Evolutionary conservation across 768 basidiomycete genomes (phyloP), one percentile per base, ranked within the genome.

Genomic region (Clitopilus hobsonii): DNA sequence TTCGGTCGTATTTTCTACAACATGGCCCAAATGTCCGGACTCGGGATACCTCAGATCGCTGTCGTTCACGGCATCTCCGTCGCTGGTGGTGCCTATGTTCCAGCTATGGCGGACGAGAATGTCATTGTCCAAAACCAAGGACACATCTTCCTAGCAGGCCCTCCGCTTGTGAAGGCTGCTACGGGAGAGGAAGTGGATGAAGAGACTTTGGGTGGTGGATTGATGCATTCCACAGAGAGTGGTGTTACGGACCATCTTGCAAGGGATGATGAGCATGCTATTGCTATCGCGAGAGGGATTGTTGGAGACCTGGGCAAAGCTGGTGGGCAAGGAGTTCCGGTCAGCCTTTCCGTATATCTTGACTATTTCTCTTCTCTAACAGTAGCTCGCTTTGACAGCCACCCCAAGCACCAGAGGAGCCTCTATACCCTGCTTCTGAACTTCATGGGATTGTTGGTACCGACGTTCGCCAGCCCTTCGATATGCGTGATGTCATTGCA

Each of bases 1-100:
- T 98, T 98, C 62, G 94, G 94, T 3, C 82, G 94, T 5, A 96
- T 97, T 65, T 98, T 98, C 72, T 97, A 94, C 69, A 97, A 98
- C 63, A 96, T 96, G 93, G 90, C 91, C 5, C 92, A 93, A 76
- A 89, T 96, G 90, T 95, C 93, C 49, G 91, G 92, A 1, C 74
- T 93, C 0, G 86, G 89, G 0, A 92, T 95, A 23, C 93, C 94
- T 0, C 94, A 98, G 68, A 88, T 98, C 61, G 88, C 92, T 8
- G 83, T 93, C 23, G 94, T 98, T 2, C 95, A 97, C 59, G 94
- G 94, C 4, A 98, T 96, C 63, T 91, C 89, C 38, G 94, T 97
- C 16, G 94, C 94, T 52, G 93, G 91, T 54, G 94, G 94, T 55
- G 94, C 94, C 36, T 95, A 94, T 71, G 92, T 96, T 38, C 94